Evolutionary conservation across 140 eudicot genomes (phyloP).

Genomic region (Oenanthe javanica): DNA sequence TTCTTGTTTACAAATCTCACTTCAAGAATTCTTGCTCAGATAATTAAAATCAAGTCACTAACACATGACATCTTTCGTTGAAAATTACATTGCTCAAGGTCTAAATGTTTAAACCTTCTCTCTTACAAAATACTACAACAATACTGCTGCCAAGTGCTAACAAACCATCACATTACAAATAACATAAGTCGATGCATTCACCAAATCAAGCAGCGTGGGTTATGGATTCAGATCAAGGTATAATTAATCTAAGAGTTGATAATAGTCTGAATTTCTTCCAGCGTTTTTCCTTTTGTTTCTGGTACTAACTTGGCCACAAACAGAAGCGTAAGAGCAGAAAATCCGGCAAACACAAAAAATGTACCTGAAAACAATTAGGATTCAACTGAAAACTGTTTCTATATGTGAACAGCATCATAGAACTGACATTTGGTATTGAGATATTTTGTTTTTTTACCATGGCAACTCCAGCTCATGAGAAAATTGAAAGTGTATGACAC

Average conservation of each 20-base stretch:
- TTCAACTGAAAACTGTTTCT: too few species aligned
- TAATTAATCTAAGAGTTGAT: conserved; percentile 27
- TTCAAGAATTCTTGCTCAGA: too few species aligned
- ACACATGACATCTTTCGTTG: too few species aligned
- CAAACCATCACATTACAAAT: neutral
- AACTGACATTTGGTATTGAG: neutral
- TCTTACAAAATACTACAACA: neutral
- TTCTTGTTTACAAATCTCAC: too few species aligned
- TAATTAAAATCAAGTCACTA: too few species aligned
- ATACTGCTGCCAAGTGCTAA: neutral
- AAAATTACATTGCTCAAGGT: too few species aligned
- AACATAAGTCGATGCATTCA: neutral
- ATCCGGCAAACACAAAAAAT: conserved; percentile 49
- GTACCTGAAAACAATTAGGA: conserved; percentile 42
- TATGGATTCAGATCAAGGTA: neutral
- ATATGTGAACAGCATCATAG: neutral
- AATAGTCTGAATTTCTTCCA: conserved; percentile 71
- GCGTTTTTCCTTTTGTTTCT: conserved; percentile 79
- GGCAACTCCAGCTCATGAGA: conserved; percentile 71
- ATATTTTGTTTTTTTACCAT: conserved; percentile 29
- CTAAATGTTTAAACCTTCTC: too few species aligned
- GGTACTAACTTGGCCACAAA: conserved; percentile 68
- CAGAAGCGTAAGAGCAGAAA: conserved; percentile 39
- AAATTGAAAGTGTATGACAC: conserved; percentile 83
- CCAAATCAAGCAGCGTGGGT: neutral